phyloP scores from a whole-genome alignment of 1,139 yeast genomes.

The Yamadazyma friedrichii region DNA sequence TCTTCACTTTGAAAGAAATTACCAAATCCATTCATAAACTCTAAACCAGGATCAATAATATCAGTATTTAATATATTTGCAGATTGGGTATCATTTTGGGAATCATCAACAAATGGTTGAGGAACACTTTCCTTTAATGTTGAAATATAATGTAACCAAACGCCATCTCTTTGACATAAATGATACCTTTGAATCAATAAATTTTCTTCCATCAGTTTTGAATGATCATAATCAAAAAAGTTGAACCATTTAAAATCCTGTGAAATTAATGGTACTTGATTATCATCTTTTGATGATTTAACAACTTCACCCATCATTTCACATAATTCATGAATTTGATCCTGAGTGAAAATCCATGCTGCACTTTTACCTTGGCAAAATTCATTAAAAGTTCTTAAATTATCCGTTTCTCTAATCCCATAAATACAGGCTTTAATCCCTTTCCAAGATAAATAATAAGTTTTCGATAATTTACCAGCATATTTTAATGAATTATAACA shows the following conservation, averaged over 20 bases:
- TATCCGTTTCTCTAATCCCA: conserved; percentile 8
- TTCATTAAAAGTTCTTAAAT: conserved; percentile 10
- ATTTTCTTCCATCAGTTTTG: conserved; percentile 11
- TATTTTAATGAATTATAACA: conserved; percentile 8
- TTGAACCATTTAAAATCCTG: conserved; percentile 13
- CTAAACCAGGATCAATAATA: conserved; percentile 4
- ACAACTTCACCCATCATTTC: conserved; percentile 8
- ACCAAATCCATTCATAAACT: conserved; percentile 5
- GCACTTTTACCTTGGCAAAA: conserved; percentile 9
- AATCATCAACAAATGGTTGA: conserved; percentile 3
- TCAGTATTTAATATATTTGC: conserved; percentile 9
- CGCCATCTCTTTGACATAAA: conserved; percentile 12
- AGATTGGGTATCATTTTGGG: conserved; percentile 2
- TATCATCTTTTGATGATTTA: background rate
- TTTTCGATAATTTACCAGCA: conserved; percentile 10
- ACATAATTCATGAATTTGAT: conserved; percentile 15
- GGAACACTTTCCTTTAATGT: conserved; percentile 7
- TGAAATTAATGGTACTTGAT: background rate
- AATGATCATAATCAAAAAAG: conserved; percentile 12
- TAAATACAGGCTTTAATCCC: conserved; percentile 9
- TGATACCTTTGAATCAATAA: conserved; percentile 13
- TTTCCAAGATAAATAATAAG: conserved; percentile 14
- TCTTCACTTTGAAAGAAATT: conserved; percentile 10
- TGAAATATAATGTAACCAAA: conserved; percentile 11
- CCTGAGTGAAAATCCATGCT: conserved; percentile 11